Percentiles rank a stretch among this genome's conserved stretches.
Evolutionary conservation across 495 filamentous ascomycete species (phyloP).

Genomic region (Lindgomyces ingoldianus): DNA sequence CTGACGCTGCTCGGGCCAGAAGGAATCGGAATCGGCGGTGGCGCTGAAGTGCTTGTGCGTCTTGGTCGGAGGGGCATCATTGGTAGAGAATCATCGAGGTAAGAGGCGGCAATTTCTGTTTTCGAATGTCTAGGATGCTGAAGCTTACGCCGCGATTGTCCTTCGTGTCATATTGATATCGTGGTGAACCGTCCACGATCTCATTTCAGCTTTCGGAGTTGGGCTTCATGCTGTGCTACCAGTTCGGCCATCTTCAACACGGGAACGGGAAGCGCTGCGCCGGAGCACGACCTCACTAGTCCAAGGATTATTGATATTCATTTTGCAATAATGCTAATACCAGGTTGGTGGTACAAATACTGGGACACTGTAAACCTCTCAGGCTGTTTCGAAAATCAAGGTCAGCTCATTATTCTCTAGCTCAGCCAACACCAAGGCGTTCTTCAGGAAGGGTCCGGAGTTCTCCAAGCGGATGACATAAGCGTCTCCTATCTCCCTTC

Average conservation of each 20-base stretch:
- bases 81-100: constrained; percentile 15
- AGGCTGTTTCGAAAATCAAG: background rate
- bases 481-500: background rate
- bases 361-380: background rate
- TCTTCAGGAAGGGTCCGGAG: background rate
- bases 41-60: constrained; percentile 31
- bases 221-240: constrained; percentile 23
- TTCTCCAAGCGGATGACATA: constrained; percentile 3
- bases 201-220: constrained; percentile 26
- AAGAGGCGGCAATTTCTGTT: constrained; percentile 15
- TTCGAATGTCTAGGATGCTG: constrained; percentile 12
- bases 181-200: constrained; percentile 9
- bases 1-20: constrained; percentile 32
- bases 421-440: background rate
- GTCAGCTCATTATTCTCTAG: no score
- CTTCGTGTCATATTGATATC: constrained; percentile 28
- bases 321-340: constrained; percentile 15
- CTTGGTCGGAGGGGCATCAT: constrained; percentile 19
- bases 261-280: constrained; percentile 21
- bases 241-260: constrained; percentile 15
- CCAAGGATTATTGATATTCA: background rate
- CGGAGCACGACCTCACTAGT: constrained; percentile 1
- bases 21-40: constrained; percentile 35
- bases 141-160: constrained; percentile 12
- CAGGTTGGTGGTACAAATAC: constrained; percentile 22